phyloP scores from a whole-genome alignment of 78 protist species.

The Protostelium mycophagum region DNA sequence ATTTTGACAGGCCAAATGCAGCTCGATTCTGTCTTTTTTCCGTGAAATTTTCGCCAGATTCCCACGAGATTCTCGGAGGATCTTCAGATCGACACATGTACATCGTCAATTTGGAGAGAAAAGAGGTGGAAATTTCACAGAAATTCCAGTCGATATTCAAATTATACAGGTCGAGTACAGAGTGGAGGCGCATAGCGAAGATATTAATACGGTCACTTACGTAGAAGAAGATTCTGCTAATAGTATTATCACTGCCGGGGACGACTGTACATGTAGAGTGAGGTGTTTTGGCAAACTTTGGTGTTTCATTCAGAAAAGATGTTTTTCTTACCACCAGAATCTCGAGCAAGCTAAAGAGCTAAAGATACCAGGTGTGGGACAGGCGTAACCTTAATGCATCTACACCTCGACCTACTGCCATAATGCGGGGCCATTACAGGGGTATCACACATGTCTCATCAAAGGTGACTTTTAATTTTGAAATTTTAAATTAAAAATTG shows the following conservation, averaged over 20 bases:
- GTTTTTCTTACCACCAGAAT: not conserved
- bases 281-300: conserved; percentile 51
- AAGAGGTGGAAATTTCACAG: not conserved
- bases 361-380: conserved; percentile 10
- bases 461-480: conserved; percentile 2
- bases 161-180: not conserved
- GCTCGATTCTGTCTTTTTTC: conserved; percentile 60
- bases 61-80: conserved; percentile 60
- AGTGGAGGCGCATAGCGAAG: conserved; percentile 42
- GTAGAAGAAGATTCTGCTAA: conserved; percentile 28
- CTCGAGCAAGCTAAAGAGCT: not conserved
- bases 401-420: conserved; percentile 36
- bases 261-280: conserved; percentile 53
- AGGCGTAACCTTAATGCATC: not conserved
- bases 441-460: conserved; percentile 67
- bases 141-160: not conserved
- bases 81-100: conserved; percentile 30
- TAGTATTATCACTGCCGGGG: conserved; percentile 48
- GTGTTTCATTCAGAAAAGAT: not conserved
- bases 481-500: not conserved
- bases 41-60: conserved; percentile 43
- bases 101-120: conserved; percentile 34
- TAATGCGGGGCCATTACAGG: conserved; percentile 54
- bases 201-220: conserved; percentile 58
- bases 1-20: not conserved